A percentile compares a stretch with the other conserved stretches of the same genome.
phyloP scores from a whole-genome alignment of 257 asterid species.

The Nicotiana paniculata region DNA sequence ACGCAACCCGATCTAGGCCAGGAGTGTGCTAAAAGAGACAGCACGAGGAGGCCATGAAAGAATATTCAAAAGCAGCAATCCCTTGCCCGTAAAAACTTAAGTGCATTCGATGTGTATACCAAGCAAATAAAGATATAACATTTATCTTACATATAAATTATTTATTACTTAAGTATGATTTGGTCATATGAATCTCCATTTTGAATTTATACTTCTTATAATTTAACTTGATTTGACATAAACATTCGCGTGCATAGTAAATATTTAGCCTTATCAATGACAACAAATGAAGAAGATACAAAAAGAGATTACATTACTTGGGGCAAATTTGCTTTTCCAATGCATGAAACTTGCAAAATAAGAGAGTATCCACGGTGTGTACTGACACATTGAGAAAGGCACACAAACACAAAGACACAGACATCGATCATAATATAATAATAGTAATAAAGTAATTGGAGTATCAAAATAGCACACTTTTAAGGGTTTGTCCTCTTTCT shows the following conservation, averaged over 20 bases:
- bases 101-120: too few species aligned
- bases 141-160: too few species aligned
- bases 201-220: too few species aligned
- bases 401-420: not conserved
- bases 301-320: not conserved
- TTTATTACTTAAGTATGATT: too few species aligned
- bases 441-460: not conserved
- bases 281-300: not conserved
- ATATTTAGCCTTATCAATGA: not conserved
- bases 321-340: not conserved
- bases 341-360: not conserved
- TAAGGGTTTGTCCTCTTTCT: slow-evolving; percentile 11
- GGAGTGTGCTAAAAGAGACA: too few species aligned
- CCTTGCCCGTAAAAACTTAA: too few species aligned
- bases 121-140: too few species aligned
- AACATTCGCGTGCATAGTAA: accelerated
- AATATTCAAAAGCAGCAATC: too few species aligned
- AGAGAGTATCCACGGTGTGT: not conserved
- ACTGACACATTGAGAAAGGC: slow-evolving; percentile 1
- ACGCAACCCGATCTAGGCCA: too few species aligned
- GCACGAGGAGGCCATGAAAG: too few species aligned
- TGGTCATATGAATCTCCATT: too few species aligned
- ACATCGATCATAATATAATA: not conserved
- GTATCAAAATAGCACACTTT: not conserved
- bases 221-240: too few species aligned